These are phyloP conservation scores for Botrytis sinoallii DNA, from an alignment of 2,329 filamentous ascomycete genomes.

Conservation along the genomic window DNA sequence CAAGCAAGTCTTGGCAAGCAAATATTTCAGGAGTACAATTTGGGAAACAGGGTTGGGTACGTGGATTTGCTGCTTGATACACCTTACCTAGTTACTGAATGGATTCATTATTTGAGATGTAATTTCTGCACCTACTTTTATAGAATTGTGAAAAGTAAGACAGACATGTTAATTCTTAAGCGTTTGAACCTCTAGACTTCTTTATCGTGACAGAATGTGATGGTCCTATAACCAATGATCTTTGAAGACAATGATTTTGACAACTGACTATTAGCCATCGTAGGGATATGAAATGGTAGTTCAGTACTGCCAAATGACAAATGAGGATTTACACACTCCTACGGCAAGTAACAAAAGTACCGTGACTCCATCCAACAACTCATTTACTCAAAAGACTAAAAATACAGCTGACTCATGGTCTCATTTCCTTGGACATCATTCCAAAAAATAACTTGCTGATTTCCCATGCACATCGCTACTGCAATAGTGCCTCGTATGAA, in stretches of 20 bases:
- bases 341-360: background rate
- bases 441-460: background rate
- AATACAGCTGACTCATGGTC: too few species aligned
- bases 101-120: background rate
- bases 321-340: background rate
- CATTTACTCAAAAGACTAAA: too few species aligned
- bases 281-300: background rate
- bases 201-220: background rate
- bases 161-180: background rate
- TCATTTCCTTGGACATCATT: too few species aligned
- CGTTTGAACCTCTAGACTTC: background rate
- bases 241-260: background rate
- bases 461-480: background rate
- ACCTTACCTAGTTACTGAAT: background rate
- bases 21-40: background rate
- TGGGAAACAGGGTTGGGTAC: background rate
- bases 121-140: background rate
- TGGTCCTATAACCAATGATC: background rate
- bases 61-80: background rate
- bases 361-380: too few species aligned
- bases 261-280: background rate
- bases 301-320: background rate
- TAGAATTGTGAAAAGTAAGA: background rate
- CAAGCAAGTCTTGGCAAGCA: background rate
- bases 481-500: background rate